Evolutionary conservation across 2,329 filamentous ascomycete species (phyloP).

Genomic region (Escovopsis sp.): DNA sequence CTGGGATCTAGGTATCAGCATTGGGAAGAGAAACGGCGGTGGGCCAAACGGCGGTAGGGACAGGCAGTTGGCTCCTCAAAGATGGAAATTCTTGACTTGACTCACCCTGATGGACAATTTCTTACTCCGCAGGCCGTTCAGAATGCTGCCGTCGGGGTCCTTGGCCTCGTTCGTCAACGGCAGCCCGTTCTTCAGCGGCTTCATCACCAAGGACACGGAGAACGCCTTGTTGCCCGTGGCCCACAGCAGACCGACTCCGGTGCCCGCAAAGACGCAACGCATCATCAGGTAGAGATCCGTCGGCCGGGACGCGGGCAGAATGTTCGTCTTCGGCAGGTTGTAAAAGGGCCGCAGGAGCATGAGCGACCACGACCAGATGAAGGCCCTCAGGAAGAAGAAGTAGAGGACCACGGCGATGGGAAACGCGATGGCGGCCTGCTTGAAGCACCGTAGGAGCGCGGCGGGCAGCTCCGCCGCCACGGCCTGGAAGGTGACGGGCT

Average conservation of each 20-base stretch:
- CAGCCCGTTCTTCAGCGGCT: constrained; percentile 69
- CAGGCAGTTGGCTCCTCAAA: too few relatives aligned
- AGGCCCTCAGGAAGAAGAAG: constrained; percentile 41
- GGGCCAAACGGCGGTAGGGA: too few relatives aligned
- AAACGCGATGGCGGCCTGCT: constrained; percentile 25
- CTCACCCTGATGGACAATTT: constrained; percentile 63
- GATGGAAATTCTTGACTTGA: constrained; percentile 16
- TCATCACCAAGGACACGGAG: constrained; percentile 61
- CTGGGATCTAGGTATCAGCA: constrained; percentile 18
- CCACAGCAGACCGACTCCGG: constrained; percentile 59
- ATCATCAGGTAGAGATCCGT: constrained; percentile 39
- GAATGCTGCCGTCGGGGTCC: constrained; percentile 78
- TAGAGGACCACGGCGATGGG: constrained; percentile 42
- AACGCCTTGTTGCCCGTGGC: constrained; percentile 63
- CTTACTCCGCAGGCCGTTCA: constrained; percentile 72
- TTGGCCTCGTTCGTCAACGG: constrained; percentile 75
- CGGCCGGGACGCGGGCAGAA: constrained; percentile 42
- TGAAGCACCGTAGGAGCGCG: constrained; percentile 22
- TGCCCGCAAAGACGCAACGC: constrained; percentile 45
- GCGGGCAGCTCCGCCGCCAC: constrained; percentile 24
- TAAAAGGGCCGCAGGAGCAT: constrained; percentile 57
- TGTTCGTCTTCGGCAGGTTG: constrained; percentile 57
- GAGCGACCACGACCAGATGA: constrained; percentile 55
- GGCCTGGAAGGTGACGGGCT: constrained; percentile 18
- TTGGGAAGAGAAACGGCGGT: too few relatives aligned